These are phyloP conservation scores for Hanseniaspora vineae DNA, from an alignment of 805 yeast species.

Conservation along the genomic window DNA sequence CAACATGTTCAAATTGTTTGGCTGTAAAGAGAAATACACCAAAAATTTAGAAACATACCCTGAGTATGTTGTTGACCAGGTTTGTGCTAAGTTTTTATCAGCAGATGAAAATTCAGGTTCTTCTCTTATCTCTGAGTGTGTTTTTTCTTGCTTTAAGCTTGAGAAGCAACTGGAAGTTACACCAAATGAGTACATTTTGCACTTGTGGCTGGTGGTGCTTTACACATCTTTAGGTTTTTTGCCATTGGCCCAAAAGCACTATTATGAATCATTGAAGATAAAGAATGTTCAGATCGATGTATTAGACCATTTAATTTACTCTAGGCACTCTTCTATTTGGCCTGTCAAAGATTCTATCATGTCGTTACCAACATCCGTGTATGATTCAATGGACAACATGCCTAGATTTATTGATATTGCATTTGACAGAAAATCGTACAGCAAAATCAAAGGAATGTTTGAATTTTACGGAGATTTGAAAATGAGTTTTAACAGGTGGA, in stretches of 20 bases:
- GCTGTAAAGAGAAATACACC: not conserved
- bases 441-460: constrained; percentile 54
- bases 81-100: not conserved
- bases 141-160: not conserved
- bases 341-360: constrained; percentile 32
- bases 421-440: constrained; percentile 45
- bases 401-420: constrained; percentile 38
- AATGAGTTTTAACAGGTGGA: constrained; percentile 1
- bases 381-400: constrained; percentile 41
- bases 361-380: constrained; percentile 33
- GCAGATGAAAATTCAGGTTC: too few relatives aligned
- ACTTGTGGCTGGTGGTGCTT: constrained; percentile 57
- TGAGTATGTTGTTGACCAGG: not conserved
- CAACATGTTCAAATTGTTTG: constrained; percentile 1
- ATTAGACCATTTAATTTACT: constrained; percentile 38
- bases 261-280: constrained; percentile 37
- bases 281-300: constrained; percentile 72
- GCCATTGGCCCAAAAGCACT: constrained; percentile 37
- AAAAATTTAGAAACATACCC: not conserved
- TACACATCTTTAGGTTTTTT: constrained; percentile 47
- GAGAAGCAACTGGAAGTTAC: not conserved
- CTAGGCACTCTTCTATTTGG: constrained; percentile 32
- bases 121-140: too few relatives aligned
- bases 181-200: constrained; percentile 57
- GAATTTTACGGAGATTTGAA: constrained; percentile 27